phyloP scores from a whole-genome alignment of 108 stramenopile species.

The Nannochloropsis salina region DNA sequence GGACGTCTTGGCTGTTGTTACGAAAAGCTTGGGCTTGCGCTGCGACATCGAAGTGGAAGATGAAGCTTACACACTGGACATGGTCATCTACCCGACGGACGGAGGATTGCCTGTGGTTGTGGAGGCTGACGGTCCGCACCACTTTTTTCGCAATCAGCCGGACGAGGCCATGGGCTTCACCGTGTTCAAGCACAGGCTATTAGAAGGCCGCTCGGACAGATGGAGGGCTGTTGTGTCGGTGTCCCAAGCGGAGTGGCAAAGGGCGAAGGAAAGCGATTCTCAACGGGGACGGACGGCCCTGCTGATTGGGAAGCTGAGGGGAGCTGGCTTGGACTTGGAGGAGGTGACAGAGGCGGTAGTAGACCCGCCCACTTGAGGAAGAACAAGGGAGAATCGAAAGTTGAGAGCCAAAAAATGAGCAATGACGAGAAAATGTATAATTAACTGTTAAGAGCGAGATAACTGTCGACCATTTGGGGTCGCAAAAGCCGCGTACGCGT shows the following conservation, averaged over 20 bases:
- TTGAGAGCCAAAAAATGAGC: not conserved
- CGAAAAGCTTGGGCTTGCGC: not conserved
- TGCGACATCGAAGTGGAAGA: slow-evolving; percentile 13
- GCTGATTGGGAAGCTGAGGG: not conserved
- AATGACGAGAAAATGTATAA: not conserved
- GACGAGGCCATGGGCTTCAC: not conserved
- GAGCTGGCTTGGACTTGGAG: not conserved
- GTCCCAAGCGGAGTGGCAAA: not conserved
- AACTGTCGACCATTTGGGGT: not conserved
- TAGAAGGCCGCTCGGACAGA: not conserved
- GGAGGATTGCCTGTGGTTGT: not conserved
- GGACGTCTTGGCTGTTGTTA: slow-evolving; percentile 5
- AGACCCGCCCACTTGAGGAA: not conserved
- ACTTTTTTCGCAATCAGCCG: slow-evolving; percentile 12
- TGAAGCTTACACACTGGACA: slow-evolving; percentile 1
- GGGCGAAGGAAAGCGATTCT: not conserved
- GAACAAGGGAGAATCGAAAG: not conserved
- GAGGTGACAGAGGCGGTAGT: not conserved
- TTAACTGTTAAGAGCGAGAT: not conserved
- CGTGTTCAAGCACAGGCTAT: not conserved
- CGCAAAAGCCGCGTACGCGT: too few species aligned
- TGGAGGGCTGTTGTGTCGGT: slow-evolving; percentile 16
- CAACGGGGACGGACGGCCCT: not conserved
- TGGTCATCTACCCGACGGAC: slow-evolving; percentile 1
- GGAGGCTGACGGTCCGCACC: not conserved